Evolutionary conservation across 2,329 filamentous ascomycete genomes (phyloP), one percentile per base, ranked within the genome.

Genomic region (Nemania sp.): DNA sequence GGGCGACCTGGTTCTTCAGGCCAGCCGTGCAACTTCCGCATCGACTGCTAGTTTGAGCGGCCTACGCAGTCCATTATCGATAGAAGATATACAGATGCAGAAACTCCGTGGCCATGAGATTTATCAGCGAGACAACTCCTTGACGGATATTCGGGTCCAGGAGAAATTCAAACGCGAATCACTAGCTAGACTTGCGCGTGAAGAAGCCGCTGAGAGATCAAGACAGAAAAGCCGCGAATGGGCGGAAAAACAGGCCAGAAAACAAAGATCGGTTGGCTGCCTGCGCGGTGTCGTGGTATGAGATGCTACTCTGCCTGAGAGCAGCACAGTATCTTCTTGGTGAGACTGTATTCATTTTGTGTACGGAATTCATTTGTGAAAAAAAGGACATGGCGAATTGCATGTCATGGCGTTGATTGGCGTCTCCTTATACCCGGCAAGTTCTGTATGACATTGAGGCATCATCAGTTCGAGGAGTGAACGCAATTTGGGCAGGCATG

Each of bases 141-240:
- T 76, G 61, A 72, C 72, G 1, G 76, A 77, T 43, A 80, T 81
- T 47, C 80, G 80, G 50, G 80, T 84, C 63, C 78, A 78, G 10
- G 85, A 86, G 70, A 81, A 77, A 66, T 78, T 77, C 9, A 82
- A 84, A 62, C 80, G 84, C 35, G 85, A 88, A 66, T 72, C 75
- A 49, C 76, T 79, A 39, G 81, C 85, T 13, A 84, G 81, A 68
- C 68, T 77, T 56, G 85, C 85, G 7, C 78, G 86, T 46, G 81
- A 86, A 67, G 78, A 86, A 67, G 86, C 86, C 21, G 85, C 86
- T 10, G 85, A 88, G 72, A 79, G 83, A 68, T 85, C 84, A 55
- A 80, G 86, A 55, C 77, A 80, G 70, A 79, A 83, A 60, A 84
- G 84, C 65, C 80, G 85, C 35, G 83, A 87, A 67, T 88, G 86